Conservation (phyloP, 805 yeast species). For the Hanseniaspora clermontiae region DNA sequence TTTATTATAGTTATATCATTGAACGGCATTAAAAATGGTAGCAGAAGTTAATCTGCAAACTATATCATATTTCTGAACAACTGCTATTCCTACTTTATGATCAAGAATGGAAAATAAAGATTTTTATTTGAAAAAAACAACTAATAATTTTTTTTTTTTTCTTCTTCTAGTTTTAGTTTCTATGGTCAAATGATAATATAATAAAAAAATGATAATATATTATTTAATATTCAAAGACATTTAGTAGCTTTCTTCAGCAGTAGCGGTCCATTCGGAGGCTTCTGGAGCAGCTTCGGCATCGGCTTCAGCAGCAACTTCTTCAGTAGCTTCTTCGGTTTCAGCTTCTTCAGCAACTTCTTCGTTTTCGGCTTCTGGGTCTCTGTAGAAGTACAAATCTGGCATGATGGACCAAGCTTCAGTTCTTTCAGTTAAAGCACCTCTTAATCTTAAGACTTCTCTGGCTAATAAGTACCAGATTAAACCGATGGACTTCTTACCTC, state of each 20-base stretch:
- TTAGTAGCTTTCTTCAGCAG: constrained; percentile 13
- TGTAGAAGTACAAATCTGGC: constrained; percentile 99
- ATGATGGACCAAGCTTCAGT: constrained; percentile 94
- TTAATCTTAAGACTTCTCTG: constrained; percentile 97
- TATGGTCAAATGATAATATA: neutral
- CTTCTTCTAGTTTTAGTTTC: neutral
- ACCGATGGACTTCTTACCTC: constrained; percentile 99
- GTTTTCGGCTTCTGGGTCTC: constrained; percentile 99
- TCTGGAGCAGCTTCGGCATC: constrained; percentile 18
- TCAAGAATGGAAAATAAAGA: neutral
- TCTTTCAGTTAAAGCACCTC: constrained; percentile 96
- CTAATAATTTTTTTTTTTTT: neutral
- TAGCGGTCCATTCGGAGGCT: constrained; percentile 13
- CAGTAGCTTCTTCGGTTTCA: constrained; percentile 69
- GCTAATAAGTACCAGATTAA: constrained; percentile 98
- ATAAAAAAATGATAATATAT: constrained; percentile 1
- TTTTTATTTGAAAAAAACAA: no score
- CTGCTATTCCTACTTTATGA: neutral
- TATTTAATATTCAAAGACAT: neutral
- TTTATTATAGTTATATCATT: no score
- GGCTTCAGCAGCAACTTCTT: constrained; percentile 46
- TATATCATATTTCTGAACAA: neutral
- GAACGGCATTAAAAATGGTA: neutral
- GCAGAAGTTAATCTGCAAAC: neutral
- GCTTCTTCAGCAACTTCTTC: constrained; percentile 52